Evolutionary conservation across 1,284 basidiomycete genomes (phyloP).

Genomic region (Trametes pubescens): DNA sequence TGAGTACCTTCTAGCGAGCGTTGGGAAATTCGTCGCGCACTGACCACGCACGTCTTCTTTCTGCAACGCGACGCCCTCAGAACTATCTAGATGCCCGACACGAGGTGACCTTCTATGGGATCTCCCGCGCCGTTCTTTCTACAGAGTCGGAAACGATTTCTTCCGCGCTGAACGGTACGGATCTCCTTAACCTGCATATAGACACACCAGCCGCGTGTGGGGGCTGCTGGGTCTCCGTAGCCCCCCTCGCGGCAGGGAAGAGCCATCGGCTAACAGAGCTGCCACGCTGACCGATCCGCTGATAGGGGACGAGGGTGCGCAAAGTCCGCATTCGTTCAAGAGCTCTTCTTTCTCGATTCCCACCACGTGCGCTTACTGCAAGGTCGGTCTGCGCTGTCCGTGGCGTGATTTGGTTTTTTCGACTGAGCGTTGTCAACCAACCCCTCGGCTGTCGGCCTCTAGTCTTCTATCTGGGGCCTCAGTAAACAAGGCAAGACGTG

Average conservation of each 20-base stretch:
- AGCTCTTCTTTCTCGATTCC: constrained; percentile 86
- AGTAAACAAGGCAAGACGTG: constrained; percentile 87
- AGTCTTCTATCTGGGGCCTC: constrained; percentile 86
- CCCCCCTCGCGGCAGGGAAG: constrained; percentile 1
- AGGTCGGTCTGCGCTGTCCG: constrained; percentile 52
- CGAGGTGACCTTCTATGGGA: constrained; percentile 62
- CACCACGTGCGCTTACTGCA: constrained; percentile 81
- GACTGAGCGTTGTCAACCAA: background rate
- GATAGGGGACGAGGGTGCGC: constrained; percentile 74
- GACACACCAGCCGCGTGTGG: background rate
- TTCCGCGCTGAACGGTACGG: constrained; percentile 70
- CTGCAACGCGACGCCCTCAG: constrained; percentile 46
- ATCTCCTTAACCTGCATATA: background rate
- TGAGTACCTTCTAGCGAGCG: constrained; percentile 30
- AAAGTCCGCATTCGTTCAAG: constrained; percentile 82
- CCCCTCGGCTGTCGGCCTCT: constrained; percentile 3
- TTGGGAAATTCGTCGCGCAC: constrained; percentile 23
- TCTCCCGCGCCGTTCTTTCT: constrained; percentile 60
- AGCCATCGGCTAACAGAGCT: background rate
- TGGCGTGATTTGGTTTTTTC: background rate
- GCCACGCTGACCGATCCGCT: constrained; percentile 13
- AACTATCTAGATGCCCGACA: constrained; percentile 71
- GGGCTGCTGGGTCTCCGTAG: background rate
- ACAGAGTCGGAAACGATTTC: constrained; percentile 70
- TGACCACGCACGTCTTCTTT: background rate